A percentile compares a stretch with the other conserved stretches of the same genome.
phyloP scores from a whole-genome alignment of 805 yeast genomes.

The Schwanniomyces polymorphus region DNA sequence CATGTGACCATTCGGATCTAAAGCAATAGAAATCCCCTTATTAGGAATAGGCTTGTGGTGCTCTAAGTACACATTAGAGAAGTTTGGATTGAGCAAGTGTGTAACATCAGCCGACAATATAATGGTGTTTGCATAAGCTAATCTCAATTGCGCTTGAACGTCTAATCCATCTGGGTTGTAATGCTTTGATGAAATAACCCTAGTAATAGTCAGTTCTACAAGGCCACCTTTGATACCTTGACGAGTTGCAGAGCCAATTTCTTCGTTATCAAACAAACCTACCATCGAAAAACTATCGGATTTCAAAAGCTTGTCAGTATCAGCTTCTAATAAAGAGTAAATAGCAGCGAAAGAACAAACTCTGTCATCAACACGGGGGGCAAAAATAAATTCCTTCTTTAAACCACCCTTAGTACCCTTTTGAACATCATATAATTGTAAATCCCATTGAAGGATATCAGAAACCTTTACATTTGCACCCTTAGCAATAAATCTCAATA shows the following conservation, averaged over 20 bases:
- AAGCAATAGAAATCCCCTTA: conserved; percentile 66
- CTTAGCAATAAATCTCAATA: conserved; percentile 31
- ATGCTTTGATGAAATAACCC: conserved; percentile 43
- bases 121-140: conserved; percentile 71
- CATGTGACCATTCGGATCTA: conserved; percentile 81
- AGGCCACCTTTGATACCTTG: conserved; percentile 83
- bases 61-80: conserved; percentile 64
- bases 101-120: conserved; percentile 82
- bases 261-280: conserved; percentile 77
- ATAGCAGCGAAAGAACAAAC: conserved; percentile 40
- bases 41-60: conserved; percentile 81
- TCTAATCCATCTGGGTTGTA: conserved; percentile 16
- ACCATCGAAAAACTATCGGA: conserved; percentile 53
- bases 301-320: conserved; percentile 17
- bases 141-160: conserved; percentile 28
- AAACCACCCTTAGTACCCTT: conserved; percentile 38
- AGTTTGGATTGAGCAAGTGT: conserved; percentile 82
- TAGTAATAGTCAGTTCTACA: conserved; percentile 60
- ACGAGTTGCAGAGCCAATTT: conserved; percentile 76
- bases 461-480: conserved; percentile 19
- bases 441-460: conserved; percentile 29
- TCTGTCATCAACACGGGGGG: conserved; percentile 43
- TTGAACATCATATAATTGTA: conserved; percentile 39
- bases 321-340: conserved; percentile 34
- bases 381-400: conserved; percentile 33